Conservation (phyloP, 495 filamentous ascomycete species). For the Amphirosellinia nigrospora region DNA sequence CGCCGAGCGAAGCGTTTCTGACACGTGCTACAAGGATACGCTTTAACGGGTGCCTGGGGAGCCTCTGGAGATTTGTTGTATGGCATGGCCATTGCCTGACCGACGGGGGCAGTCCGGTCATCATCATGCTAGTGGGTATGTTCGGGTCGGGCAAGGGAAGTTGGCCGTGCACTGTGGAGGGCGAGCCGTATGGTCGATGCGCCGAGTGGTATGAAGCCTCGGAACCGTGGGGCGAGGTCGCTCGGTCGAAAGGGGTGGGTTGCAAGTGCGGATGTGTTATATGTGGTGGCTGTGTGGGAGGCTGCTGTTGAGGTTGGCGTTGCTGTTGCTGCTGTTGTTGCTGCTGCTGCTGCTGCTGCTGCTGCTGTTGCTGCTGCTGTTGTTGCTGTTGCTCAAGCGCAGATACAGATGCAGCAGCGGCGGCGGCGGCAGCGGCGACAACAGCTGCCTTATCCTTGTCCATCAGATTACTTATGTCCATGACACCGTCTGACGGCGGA, state of each 20-base stretch:
- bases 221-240: conserved; percentile 71
- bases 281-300: conserved; percentile 54
- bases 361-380: too few species aligned
- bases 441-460: conserved; percentile 67
- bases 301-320: not conserved
- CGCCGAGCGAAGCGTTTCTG: conserved; percentile 91
- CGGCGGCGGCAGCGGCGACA: conserved; percentile 55
- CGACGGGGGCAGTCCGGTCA: conserved; percentile 40
- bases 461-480: conserved; percentile 75
- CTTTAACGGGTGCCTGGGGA: conserved; percentile 58
- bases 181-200: conserved; percentile 40
- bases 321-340: not conserved
- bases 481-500: conserved; percentile 45
- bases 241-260: conserved; percentile 69
- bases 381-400: conserved; percentile 60
- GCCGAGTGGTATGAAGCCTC: conserved; percentile 68
- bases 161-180: conserved; percentile 53
- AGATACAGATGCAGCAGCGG: conserved; percentile 58
- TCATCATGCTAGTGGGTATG: conserved; percentile 54
- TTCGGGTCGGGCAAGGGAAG: conserved; percentile 56
- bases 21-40: conserved; percentile 90
- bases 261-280: conserved; percentile 60
- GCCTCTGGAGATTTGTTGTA: conserved; percentile 43
- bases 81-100: conserved; percentile 43
- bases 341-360: not conserved